Evolutionary conservation across 495 filamentous ascomycete species (phyloP).

Genomic region (Aspergillus homomorphus): DNA sequence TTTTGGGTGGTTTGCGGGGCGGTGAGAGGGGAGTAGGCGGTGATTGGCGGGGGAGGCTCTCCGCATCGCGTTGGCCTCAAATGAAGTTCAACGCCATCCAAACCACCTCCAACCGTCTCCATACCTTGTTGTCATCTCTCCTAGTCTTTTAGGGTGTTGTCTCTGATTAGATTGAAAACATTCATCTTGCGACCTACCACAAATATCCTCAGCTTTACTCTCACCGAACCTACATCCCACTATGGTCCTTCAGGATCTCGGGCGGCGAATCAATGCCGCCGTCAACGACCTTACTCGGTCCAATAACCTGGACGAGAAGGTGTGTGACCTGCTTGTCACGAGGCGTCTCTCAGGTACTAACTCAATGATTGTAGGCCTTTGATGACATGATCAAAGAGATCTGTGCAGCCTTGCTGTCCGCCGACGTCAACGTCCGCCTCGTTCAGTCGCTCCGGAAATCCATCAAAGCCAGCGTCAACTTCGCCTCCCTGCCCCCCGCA

Average conservation of each 20-base stretch:
- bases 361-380: slow-evolving; percentile 63
- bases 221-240: slow-evolving; percentile 19
- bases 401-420: slow-evolving; percentile 85
- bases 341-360: slow-evolving; percentile 13
- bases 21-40: slow-evolving; percentile 24
- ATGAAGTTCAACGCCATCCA: not conserved
- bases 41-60: slow-evolving; percentile 39
- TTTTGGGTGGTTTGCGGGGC: slow-evolving; percentile 15
- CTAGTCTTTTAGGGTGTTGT: not conserved
- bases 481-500: slow-evolving; percentile 80
- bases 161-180: slow-evolving; percentile 11
- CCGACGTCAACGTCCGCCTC: slow-evolving; percentile 95
- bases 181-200: not conserved
- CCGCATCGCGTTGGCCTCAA: slow-evolving; percentile 27
- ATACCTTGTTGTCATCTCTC: slow-evolving; percentile 6
- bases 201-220: not conserved
- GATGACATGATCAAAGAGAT: slow-evolving; percentile 98
- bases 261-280: slow-evolving; percentile 95
- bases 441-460: slow-evolving; percentile 89
- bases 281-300: slow-evolving; percentile 91
- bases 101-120: not conserved
- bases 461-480: slow-evolving; percentile 86
- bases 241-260: slow-evolving; percentile 99
- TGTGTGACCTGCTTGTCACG: slow-evolving; percentile 25
- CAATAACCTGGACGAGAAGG: slow-evolving; percentile 94